Evolutionary conservation across 75 land plant genomes (phyloP).

Genomic region (Gnetum montanum): DNA sequence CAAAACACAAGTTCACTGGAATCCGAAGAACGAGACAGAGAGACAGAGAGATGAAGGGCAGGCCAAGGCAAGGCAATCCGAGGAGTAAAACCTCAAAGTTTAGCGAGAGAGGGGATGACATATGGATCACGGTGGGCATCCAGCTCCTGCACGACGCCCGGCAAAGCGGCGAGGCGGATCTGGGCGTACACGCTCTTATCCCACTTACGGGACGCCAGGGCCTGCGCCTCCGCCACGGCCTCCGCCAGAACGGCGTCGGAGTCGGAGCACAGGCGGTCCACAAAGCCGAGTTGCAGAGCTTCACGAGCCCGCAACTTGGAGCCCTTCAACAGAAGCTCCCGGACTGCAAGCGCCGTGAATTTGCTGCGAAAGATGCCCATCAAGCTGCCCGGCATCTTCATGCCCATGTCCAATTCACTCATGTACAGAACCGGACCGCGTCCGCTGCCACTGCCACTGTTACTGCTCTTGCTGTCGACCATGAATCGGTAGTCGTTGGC

Average conservation of each 20-base stretch:
- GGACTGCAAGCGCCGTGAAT: slow-evolving; percentile 11
- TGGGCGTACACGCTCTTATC: slow-evolving; percentile 9
- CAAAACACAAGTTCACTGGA: too few species aligned
- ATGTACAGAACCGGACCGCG: slow-evolving; percentile 26
- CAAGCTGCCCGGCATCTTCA: slow-evolving; percentile 13
- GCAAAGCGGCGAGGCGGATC: slow-evolving; percentile 19
- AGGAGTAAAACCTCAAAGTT: too few species aligned
- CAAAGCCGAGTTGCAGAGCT: slow-evolving; percentile 14
- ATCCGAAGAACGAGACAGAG: too few species aligned
- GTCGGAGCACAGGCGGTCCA: slow-evolving; percentile 13
- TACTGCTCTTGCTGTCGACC: slow-evolving; percentile 2
- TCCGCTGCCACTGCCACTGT: too few species aligned
- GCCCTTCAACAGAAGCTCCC: slow-evolving; percentile 22
- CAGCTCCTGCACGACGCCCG: slow-evolving; percentile 8
- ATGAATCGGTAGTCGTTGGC: slow-evolving; percentile 45
- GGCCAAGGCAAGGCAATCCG: too few species aligned
- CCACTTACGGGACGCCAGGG: slow-evolving; percentile 23
- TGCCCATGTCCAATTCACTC: slow-evolving; percentile 25
- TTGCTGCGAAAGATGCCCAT: slow-evolving; percentile 20
- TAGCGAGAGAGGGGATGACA: neutral
- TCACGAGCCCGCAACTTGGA: slow-evolving; percentile 10
- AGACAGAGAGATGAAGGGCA: too few species aligned
- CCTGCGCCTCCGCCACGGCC: slow-evolving; percentile 19
- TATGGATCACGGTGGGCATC: slow-evolving; percentile 8
- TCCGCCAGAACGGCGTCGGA: slow-evolving; percentile 17